Base-by-base conservation (phyloP, 768 basidiomycete genomes). In the Daedaleopsis sinensis region DNA sequence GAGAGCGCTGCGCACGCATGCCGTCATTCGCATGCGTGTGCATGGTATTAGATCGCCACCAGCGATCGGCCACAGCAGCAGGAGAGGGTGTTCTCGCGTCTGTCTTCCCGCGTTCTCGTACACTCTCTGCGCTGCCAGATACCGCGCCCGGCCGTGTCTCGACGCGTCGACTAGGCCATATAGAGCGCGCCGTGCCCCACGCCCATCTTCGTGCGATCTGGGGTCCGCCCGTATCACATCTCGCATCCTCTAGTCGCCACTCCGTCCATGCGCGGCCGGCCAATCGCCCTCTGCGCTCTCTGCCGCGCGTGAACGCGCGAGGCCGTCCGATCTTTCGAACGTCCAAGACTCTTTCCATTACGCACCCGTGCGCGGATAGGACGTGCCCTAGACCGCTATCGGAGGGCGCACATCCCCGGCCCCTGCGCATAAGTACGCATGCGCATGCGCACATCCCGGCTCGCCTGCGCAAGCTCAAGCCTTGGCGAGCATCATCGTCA, bases 201-300 rank as follows among this genome's bases (percentile, higher is more conserved):
- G 52, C 52, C 52, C 52, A 42, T 37, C 52, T 42, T 38, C 52
- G 27, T 27, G 15, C 27, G 51, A 52, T 52, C 51, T 52, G 51
- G 51, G 51, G 51, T 52, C 11, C 51, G 35, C 32, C 51, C 27
- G 16, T 52, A 36, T 52, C 51, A 52, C 51, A 52, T 52, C 51
- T 52, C 51, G 51, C 51, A 52, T 19, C 51, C 51, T 52, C 51
- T 52, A 52, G 51, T 52, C 27, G 27, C 27, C 27, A 32, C 27
- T 32, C 27, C 3, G 3, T 32, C 27, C 51, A 38, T 35, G 16
- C 16, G 16, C 15, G 23, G 12, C 21, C 15, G 32, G 35, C 35
- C 24, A 18, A 24, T n/a, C 24, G 16, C 32, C 10, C 32, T 18
- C 24, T 16, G 16, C 32, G 1, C 32, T 18, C 24, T 16, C 51